Conservation (phyloP, 371 early-diverging fungal genomes). For the Rhizomucor pusillus region DNA sequence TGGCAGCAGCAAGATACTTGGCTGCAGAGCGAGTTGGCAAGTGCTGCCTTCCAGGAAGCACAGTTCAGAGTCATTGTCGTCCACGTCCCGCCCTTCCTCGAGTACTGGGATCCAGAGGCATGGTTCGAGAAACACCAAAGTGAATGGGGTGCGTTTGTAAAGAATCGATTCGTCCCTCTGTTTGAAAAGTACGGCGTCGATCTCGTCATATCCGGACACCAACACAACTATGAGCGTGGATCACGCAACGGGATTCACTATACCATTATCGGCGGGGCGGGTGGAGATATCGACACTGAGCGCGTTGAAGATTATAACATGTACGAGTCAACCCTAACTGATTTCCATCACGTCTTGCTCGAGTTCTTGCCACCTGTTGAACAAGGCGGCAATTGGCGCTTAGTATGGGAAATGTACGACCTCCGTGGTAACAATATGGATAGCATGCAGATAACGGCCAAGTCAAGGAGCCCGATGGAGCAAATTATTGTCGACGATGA, state of each 20-base stretch:
- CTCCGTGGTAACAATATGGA: conserved; percentile 29
- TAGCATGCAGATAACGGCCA: conserved; percentile 15
- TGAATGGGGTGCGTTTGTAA: conserved; percentile 72
- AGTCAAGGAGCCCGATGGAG: conserved; percentile 2
- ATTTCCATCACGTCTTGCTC: conserved; percentile 58
- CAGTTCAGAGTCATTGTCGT: conserved; percentile 68
- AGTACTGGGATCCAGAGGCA: conserved; percentile 75
- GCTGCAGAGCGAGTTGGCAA: conserved; percentile 57
- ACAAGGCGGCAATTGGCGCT: conserved; percentile 18
- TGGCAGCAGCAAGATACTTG: conserved; percentile 60
- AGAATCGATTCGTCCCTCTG: conserved; percentile 63
- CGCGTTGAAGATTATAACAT: conserved; percentile 67
- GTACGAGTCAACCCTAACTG: conserved; percentile 51
- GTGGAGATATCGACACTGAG: conserved; percentile 67
- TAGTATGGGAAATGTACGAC: conserved; percentile 42
- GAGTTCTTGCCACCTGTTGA: conserved; percentile 36
- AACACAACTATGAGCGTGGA: conserved; percentile 77
- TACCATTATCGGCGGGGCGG: conserved; percentile 77
- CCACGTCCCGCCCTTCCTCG: conserved; percentile 79
- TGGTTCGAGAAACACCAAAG: conserved; percentile 67
- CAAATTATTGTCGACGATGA: conserved; percentile 1
- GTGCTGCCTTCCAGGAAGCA: conserved; percentile 51
- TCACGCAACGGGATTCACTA: conserved; percentile 52
- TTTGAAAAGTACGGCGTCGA: conserved; percentile 69
- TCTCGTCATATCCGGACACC: conserved; percentile 79